Evolutionary conservation across 805 yeast genomes (phyloP).

Genomic region (Debaryomyces tyrocola): DNA sequence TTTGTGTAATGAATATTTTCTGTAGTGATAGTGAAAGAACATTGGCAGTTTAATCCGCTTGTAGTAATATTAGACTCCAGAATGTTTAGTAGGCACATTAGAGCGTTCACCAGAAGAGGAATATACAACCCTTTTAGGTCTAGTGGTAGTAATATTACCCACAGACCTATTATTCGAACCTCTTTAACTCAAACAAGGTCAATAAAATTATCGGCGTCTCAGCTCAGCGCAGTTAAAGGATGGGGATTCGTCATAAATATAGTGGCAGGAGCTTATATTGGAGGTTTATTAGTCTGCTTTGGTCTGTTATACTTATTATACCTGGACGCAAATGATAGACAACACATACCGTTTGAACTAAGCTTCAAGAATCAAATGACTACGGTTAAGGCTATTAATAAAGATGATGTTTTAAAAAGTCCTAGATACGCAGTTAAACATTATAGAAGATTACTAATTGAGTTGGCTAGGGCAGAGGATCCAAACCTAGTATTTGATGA

Average conservation of each 20-base stretch:
- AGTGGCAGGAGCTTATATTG: slow-evolving; percentile 44
- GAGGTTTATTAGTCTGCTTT: slow-evolving; percentile 37
- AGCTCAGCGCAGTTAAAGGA: slow-evolving; percentile 19
- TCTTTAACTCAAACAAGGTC: slow-evolving; percentile 7
- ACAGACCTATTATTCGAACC: background rate
- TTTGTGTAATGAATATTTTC: background rate
- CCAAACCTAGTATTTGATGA: slow-evolving; percentile 28
- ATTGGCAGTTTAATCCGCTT: too few species aligned
- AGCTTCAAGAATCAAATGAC: slow-evolving; percentile 30
- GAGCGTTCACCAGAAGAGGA: background rate
- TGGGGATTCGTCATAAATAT: slow-evolving; percentile 36
- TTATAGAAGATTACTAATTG: slow-evolving; percentile 36
- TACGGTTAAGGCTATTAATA: slow-evolving; percentile 43
- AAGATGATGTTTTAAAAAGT: slow-evolving; percentile 42
- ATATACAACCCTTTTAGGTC: background rate
- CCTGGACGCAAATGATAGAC: slow-evolving; percentile 38
- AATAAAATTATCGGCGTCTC: slow-evolving; percentile 17
- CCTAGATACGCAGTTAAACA: slow-evolving; percentile 46
- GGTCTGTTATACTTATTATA: slow-evolving; percentile 41
- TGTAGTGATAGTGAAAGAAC: background rate
- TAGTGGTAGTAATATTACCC: background rate
- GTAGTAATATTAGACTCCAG: too few species aligned
- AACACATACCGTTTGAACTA: slow-evolving; percentile 41
- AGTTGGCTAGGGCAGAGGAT: slow-evolving; percentile 28
- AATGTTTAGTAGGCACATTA: background rate